Conservation (phyloP, 2,329 filamentous ascomycete species). For the Aureobasidium sp. region DNA sequence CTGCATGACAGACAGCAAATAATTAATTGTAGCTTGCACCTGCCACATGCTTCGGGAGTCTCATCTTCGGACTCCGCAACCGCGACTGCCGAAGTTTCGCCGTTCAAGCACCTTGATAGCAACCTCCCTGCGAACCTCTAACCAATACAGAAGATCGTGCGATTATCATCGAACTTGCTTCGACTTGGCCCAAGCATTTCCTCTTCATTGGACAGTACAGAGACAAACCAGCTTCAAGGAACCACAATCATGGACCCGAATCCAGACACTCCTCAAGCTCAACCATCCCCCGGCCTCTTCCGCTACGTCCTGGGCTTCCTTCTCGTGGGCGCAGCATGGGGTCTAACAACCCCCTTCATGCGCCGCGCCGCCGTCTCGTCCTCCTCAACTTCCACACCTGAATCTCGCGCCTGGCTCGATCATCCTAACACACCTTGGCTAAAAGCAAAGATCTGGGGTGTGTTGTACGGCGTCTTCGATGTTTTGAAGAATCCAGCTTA, state of each 20-base stretch:
- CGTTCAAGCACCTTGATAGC: not conserved
- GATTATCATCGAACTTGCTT: too few species aligned
- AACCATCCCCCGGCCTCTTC: slow-evolving; percentile 15
- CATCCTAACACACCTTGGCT: slow-evolving; percentile 48
- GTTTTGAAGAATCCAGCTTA: slow-evolving; percentile 76
- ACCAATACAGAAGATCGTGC: too few species aligned
- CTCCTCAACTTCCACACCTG: slow-evolving; percentile 35
- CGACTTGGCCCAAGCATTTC: too few species aligned
- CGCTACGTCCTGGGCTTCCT: not conserved
- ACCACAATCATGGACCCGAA: slow-evolving; percentile 24
- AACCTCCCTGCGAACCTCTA: not conserved
- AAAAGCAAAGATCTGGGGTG: slow-evolving; percentile 54
- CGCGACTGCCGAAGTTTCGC: not conserved
- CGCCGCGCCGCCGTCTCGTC: slow-evolving; percentile 66
- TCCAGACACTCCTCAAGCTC: slow-evolving; percentile 25
- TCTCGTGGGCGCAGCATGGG: slow-evolving; percentile 29
- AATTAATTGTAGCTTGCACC: not conserved
- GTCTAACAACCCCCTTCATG: slow-evolving; percentile 84
- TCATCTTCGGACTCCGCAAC: not conserved
- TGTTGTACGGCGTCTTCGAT: slow-evolving; percentile 70
- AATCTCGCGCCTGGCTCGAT: slow-evolving; percentile 38
- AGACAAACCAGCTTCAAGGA: too few species aligned
- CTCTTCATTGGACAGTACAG: too few species aligned
- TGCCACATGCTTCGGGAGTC: not conserved
- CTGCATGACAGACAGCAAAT: not conserved